These are phyloP conservation scores for Panicum virgatum DNA, from an alignment of 202 grass and related monocot genomes.

Conservation along the genomic window DNA sequence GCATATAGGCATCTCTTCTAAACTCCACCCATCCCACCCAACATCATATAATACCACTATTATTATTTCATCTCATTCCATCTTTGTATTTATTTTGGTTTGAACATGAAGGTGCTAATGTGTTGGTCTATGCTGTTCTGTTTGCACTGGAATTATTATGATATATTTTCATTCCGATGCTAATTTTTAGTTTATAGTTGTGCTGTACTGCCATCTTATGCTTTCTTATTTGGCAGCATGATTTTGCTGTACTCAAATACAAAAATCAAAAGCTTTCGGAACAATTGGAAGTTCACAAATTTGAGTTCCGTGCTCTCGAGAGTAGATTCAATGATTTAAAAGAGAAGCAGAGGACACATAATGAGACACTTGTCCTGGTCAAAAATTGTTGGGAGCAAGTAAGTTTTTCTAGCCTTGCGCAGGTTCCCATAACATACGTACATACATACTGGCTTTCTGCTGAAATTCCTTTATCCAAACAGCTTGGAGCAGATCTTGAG, in stretches of 20 bases:
- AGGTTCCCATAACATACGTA: neutral
- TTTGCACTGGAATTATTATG: neutral
- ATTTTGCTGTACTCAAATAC: constrained; percentile 79
- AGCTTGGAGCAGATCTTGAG: constrained; percentile 64
- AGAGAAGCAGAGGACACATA: constrained; percentile 58
- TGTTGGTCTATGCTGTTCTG: constrained; percentile 6
- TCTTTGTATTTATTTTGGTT: neutral
- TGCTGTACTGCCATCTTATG: constrained; percentile 26
- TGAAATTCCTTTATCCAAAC: constrained; percentile 28
- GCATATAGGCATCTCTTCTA: neutral
- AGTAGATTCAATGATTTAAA: constrained; percentile 65
- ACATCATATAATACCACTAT: neutral
- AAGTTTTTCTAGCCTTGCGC: constrained; percentile 24
- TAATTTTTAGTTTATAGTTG: constrained; percentile 22
- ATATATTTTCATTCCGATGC: neutral
- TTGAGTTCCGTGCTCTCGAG: constrained; percentile 68
- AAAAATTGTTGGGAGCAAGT: constrained; percentile 50
- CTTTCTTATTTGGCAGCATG: constrained; percentile 56
- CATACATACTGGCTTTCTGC: neutral
- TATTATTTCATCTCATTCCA: constrained; percentile 1
- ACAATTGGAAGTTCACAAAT: constrained; percentile 79
- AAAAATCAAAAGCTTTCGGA: constrained; percentile 88
- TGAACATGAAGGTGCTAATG: constrained; percentile 3
- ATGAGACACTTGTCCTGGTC: constrained; percentile 51
- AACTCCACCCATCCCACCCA: neutral